Base-by-base conservation (phyloP, 2,329 filamentous ascomycete species). In the Aureobasidium vineae region DNA sequence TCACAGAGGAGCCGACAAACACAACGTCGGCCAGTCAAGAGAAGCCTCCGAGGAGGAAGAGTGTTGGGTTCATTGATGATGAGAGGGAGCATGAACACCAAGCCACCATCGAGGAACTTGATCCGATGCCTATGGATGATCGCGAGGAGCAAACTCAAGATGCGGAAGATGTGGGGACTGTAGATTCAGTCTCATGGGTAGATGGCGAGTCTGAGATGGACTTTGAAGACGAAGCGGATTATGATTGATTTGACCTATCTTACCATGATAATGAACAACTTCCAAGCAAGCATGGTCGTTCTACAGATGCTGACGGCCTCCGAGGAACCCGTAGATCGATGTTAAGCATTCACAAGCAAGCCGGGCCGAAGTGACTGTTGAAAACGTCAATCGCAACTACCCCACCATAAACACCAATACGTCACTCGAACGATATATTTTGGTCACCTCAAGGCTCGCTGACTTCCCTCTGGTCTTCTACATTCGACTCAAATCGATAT, bases 41-140 rank as follows among this genome's bases (percentile, higher is more conserved):
- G 31, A 65, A 70, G 36, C 68, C 68, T 41, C 65, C 70, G 13
- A 72, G 71, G 49, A 67, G 73, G 43, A 73, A 74, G 67, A 75
- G 74, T 45, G 72, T 74, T 52, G 72, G 71, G 4, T 74, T 72
- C 70, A 70, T 72, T 65, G 70, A 76, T 68, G 70, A 73, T 52
- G 67, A 71, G 50, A 65, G 66, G 66, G 68, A 64, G 61, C 54
- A 63, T 38, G 65, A 66, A 67, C 49, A 63, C 36, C 63, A 66
- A 68, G 50, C 38, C 65, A 68, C 43, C 56, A 66, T 57, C n/a
- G 67, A 64, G n/a, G 49, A 64, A n/a, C 23, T 73, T 21, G 71
- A 73, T 40, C 73, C 71, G 36, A 74, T 71, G 71, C 69, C 77
- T 1, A 69, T 73, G 36, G 74, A 72, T 15, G 72, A 71, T 41